Evolutionary conservation across 306 rosid species (phyloP), one percentile per base, ranked within the genome.

Genomic region (Gillenia trifoliata): DNA sequence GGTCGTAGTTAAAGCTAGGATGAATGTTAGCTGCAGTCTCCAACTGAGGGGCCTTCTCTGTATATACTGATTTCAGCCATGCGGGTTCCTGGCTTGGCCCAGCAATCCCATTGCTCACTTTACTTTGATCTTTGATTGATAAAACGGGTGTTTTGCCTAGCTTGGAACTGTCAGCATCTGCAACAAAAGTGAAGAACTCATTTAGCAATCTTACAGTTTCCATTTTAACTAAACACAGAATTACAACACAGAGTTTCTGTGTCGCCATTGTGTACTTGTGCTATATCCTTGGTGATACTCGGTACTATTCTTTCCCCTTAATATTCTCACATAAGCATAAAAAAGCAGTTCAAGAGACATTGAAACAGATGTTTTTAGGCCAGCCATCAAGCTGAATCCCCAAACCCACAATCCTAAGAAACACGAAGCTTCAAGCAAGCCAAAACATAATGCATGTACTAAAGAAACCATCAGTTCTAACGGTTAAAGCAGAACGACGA

Each of bases 111-210:
- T 76, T 85, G 88, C 68, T 88, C 72, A 63, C 86, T 81, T 90
- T 90, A 55, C 77, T 72, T 57, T 75, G 86, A 69, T 90, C 96
- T 88, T 87, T 90, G 41, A 75, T 88, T 5, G 90, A 74, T 63
- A 86, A 74, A 74, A 70, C 71, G 3, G 86, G 69, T 40, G 84
- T 33, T 79, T 73, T 69, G 77, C 85, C 66, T 64, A 77, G 71
- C 88, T 91, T 94, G 77, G 94, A 85, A 80, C 92, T 81, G 79
- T 86, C 97, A 16, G 81, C 83, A 71, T 88, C 99, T 95, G 93
- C 81, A 82, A 83, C 66, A 50, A 70, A 72, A 36, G 80, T 62
- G 63, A 68, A 70, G 25, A n/a, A 74, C 22, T 70, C 82, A 63
- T 70, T 62, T 88, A 72, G 38, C 57, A 63, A 20, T 75, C 72